Evolutionary conservation across 352 stramenopile species (phyloP), one percentile per base, ranked within the genome.

Genomic region (Phytophthora pluvialis): DNA sequence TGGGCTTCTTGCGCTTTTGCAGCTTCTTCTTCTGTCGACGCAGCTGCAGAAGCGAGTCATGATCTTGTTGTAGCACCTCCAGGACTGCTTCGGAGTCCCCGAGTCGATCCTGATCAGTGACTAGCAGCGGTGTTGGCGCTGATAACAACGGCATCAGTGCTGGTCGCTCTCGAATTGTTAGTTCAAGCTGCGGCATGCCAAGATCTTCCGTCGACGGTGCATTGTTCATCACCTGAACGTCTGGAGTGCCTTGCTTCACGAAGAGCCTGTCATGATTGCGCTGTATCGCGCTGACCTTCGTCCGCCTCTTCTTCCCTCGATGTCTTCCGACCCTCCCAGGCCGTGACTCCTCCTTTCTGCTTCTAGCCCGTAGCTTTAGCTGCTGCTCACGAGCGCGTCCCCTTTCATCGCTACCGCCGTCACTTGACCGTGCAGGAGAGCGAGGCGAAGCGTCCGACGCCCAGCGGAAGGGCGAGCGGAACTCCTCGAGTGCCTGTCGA

Each of bases 381-480:
- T 35, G 15, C 6, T 21, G 21, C 21, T 21, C 21, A 21, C 21
- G 5, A 35, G 7, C 11, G 31, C 16, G 55, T 33, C 33, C 16
- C 38, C 53, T 25, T 29, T 16, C 33, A 11, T 52, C 36, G 39
- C 25, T 49, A 5, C 25, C 39, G 3, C 35, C 38, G 31, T 52
- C 52, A 31, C 59, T 48, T 7, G 67, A 66, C 3, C 40, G 56
- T 15, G 59, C 47, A 12, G 56, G 46, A 4, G 39, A 60, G 25
- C 25, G 25, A 45, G 53, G 50, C 29, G 60, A 57, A 52, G 49
- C 39, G 11, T 67, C 51, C 1, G 45, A 45, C 4, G 78, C 60
- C 79, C 81, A 90, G 9, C 74, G 29, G 35, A 91, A 91, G 6
- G 80, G 82, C 42, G 80, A 81, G 15, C 80, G 74, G 45, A 90